Evolutionary conservation across 495 filamentous ascomycete species (phyloP).

Genomic region (Aspergillus homomorphus): DNA sequence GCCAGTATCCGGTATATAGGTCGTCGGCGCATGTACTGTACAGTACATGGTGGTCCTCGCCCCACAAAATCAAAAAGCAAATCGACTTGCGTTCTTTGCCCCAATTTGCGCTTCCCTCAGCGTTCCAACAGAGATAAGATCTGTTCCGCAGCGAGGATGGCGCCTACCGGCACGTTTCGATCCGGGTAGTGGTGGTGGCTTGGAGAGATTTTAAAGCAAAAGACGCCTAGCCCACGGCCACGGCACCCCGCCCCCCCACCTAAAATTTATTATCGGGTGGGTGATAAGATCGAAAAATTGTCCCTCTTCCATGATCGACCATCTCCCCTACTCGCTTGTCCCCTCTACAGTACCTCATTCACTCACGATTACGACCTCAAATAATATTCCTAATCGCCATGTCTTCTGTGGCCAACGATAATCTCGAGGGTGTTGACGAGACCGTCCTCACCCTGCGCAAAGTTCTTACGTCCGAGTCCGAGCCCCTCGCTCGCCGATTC

Average conservation of each 20-base stretch:
- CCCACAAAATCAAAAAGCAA: no score
- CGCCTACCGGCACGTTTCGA: slow-evolving; percentile 1
- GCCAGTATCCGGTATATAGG: no score
- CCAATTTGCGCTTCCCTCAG: background rate
- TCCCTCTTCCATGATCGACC: background rate
- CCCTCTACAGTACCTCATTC: background rate
- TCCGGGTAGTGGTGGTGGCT: slow-evolving; percentile 1
- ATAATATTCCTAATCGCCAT: slow-evolving; percentile 4
- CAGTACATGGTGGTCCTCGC: no score
- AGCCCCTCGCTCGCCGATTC: slow-evolving; percentile 84
- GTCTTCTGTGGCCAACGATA: slow-evolving; percentile 15
- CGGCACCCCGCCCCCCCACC: slow-evolving; percentile 32
- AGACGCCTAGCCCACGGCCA: slow-evolving; percentile 13
- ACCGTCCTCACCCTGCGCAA: slow-evolving; percentile 63
- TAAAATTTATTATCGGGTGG: slow-evolving; percentile 32
- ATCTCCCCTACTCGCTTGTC: background rate
- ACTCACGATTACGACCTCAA: background rate
- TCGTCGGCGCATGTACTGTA: no score
- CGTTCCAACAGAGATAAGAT: background rate
- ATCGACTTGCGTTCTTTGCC: no score
- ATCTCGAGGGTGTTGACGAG: slow-evolving; percentile 22
- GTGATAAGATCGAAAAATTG: slow-evolving; percentile 34
- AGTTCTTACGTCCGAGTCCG: slow-evolving; percentile 71
- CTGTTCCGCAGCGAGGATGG: background rate
- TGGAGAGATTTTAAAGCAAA: slow-evolving; percentile 15